phyloP scores from a whole-genome alignment of 169 alveolate species.

The Cryptosporidium ryanae region DNA sequence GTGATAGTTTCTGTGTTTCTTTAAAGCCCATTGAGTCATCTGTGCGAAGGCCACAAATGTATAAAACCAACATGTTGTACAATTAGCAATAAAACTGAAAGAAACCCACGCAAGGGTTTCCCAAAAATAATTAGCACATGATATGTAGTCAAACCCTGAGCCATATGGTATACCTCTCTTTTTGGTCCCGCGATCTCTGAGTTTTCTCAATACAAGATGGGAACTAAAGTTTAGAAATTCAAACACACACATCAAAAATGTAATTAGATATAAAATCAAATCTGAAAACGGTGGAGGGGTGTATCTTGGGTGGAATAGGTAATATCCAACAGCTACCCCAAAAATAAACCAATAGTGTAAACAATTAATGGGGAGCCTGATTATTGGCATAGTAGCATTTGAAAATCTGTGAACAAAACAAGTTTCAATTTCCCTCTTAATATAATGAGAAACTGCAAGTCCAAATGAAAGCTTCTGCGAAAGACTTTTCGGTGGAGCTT shows the following conservation, averaged over 20 bases:
- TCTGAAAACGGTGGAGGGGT: conserved; percentile 80
- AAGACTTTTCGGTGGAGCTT: conserved; percentile 76
- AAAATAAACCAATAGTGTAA: conserved; percentile 96
- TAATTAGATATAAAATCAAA: conserved; percentile 76
- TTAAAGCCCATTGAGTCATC: conserved; percentile 93
- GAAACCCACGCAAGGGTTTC: conserved; percentile 95
- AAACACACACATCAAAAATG: conserved; percentile 82
- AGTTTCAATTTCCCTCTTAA: conserved; percentile 97
- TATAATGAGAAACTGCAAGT: conserved; percentile 92
- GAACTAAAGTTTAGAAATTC: conserved; percentile 94
- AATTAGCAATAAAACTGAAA: conserved; percentile 87
- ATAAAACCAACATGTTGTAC: conserved; percentile 84
- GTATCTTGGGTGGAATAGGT: conserved; percentile 94
- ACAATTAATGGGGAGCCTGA: conserved; percentile 93
- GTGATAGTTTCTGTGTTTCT: conserved; percentile 90
- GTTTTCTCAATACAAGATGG: conserved; percentile 92
- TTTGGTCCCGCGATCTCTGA: conserved; percentile 92
- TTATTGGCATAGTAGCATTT: conserved; percentile 96
- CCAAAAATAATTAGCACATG: conserved; percentile 98
- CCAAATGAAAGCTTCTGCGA: conserved; percentile 83
- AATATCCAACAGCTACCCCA: conserved; percentile 92
- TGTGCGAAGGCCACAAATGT: conserved; percentile 83
- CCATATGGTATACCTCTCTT: conserved; percentile 94
- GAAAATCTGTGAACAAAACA: conserved; percentile 95
- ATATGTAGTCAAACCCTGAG: conserved; percentile 94